phyloP scores from a whole-genome alignment of 2,329 filamentous ascomycete species.

The Colletotrichum falcatum region DNA sequence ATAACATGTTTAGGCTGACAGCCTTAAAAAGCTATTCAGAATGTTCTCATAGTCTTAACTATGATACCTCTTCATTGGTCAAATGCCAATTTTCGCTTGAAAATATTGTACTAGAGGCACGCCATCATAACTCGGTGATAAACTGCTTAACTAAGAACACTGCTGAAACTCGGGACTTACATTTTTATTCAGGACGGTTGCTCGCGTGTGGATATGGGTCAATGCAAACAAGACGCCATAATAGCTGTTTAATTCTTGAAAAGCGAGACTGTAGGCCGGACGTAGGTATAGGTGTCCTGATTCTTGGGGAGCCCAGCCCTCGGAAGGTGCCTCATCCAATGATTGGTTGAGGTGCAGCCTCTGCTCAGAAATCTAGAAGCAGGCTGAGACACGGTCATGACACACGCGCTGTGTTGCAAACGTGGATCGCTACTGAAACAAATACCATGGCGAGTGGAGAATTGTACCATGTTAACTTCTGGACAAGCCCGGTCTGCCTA shows the following conservation, averaged over 20 bases:
- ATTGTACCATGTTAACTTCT: background rate
- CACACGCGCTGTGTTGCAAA: slow-evolving; percentile 6
- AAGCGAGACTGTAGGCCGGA: too few relatives aligned
- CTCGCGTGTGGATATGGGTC: fast-evolving
- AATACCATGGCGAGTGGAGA: background rate
- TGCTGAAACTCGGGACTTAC: background rate
- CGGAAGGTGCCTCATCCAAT: too few relatives aligned
- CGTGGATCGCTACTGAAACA: slow-evolving; percentile 8
- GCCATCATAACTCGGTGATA: background rate
- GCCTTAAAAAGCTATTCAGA: slow-evolving; percentile 44
- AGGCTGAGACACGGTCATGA: slow-evolving; percentile 27
- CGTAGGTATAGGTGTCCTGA: too few relatives aligned
- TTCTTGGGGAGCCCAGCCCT: background rate
- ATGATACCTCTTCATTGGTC: fast-evolving
- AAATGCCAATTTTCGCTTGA: background rate
- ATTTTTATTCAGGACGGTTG: background rate
- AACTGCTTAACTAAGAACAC: background rate
- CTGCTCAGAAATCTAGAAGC: background rate
- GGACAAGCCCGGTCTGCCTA: background rate
- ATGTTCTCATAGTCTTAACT: too few relatives aligned
- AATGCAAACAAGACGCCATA: background rate
- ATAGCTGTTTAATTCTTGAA: background rate
- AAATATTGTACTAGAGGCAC: background rate
- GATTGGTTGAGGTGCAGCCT: background rate
- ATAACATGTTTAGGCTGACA: too few relatives aligned